These are phyloP conservation scores for Volvox africanus DNA, from an alignment of 139 green algal species.

Conservation along the genomic window DNA sequence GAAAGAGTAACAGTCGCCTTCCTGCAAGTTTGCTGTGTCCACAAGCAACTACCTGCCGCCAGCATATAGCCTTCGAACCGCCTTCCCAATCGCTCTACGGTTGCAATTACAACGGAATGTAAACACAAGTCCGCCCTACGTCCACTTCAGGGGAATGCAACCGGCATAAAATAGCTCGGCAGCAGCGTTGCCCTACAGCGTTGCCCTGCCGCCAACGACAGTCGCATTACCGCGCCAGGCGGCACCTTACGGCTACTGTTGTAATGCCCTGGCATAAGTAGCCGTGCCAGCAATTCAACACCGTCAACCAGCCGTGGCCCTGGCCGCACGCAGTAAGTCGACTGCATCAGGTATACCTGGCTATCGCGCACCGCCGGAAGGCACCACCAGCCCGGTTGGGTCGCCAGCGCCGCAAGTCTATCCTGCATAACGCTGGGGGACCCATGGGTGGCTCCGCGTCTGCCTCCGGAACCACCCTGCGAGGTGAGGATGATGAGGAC, in stretches of 20 bases:
- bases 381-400: slow-evolving; percentile 88
- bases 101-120: too few species aligned
- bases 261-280: slow-evolving; percentile 68
- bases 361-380: slow-evolving; percentile 85
- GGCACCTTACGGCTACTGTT: slow-evolving; percentile 12
- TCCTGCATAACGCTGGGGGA: not conserved
- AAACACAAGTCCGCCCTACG: not conserved
- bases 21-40: too few species aligned
- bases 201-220: slow-evolving; percentile 83
- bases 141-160: not conserved
- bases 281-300: slow-evolving; percentile 83
- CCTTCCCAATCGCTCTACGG: too few species aligned
- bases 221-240: slow-evolving; percentile 71
- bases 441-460: not conserved
- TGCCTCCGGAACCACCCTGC: slow-evolving; percentile 2
- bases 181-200: slow-evolving; percentile 82
- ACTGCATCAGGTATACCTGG: slow-evolving; percentile 83
- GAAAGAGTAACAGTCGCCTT: too few species aligned
- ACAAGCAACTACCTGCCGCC: too few species aligned
- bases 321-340: slow-evolving; percentile 68
- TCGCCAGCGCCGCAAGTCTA: slow-evolving; percentile 77
- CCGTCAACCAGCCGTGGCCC: slow-evolving; percentile 91
- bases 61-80: too few species aligned
- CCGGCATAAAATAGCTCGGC: slow-evolving; percentile 75
- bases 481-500: slow-evolving; percentile 76